Percentiles rank a stretch among this genome's conserved stretches.
Evolutionary conservation across 495 filamentous ascomycete genomes (phyloP).

Genomic region (Podospora comata): DNA sequence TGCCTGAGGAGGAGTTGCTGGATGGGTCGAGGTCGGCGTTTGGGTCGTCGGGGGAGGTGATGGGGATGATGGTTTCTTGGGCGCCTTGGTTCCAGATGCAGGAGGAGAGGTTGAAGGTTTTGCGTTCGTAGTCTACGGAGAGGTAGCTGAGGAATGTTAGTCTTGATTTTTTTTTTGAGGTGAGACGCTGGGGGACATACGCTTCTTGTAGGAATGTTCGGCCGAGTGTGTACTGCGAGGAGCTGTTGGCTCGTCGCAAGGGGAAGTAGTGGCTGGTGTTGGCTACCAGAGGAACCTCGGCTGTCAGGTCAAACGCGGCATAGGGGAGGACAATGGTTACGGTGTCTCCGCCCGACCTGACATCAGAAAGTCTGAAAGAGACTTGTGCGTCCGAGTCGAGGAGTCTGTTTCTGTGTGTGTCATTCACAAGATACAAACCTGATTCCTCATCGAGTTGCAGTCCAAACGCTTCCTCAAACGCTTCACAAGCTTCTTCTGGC

Average conservation of each 20-base stretch:
- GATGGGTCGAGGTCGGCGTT: constrained; percentile 10
- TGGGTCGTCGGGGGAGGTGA: constrained; percentile 19
- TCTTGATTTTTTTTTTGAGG: not conserved
- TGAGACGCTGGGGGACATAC: constrained; percentile 14
- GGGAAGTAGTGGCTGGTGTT: constrained; percentile 50
- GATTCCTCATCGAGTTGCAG: constrained; percentile 44
- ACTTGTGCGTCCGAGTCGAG: constrained; percentile 48
- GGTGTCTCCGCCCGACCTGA: constrained; percentile 38
- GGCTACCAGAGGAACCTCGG: constrained; percentile 39
- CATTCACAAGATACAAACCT: constrained; percentile 51
- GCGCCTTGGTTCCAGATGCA: constrained; percentile 37
- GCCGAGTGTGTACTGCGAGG: constrained; percentile 54
- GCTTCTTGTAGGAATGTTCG: constrained; percentile 58
- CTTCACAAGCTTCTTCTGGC: constrained; percentile 49
- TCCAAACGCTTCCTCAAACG: constrained; percentile 53
- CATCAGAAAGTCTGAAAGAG: constrained; percentile 49
- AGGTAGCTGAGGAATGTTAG: constrained; percentile 35
- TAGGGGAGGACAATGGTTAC: constrained; percentile 54
- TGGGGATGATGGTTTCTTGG: constrained; percentile 35
- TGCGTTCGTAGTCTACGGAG: constrained; percentile 46
- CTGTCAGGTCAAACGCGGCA: constrained; percentile 49
- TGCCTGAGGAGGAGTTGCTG: not conserved
- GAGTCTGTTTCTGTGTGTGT: constrained; percentile 41
- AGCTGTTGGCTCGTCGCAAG: constrained; percentile 47
- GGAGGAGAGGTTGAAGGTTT: constrained; percentile 46